Evolutionary conservation across 495 filamentous ascomycete genomes (phyloP).

Genomic region (Penicillium coprophilum): DNA sequence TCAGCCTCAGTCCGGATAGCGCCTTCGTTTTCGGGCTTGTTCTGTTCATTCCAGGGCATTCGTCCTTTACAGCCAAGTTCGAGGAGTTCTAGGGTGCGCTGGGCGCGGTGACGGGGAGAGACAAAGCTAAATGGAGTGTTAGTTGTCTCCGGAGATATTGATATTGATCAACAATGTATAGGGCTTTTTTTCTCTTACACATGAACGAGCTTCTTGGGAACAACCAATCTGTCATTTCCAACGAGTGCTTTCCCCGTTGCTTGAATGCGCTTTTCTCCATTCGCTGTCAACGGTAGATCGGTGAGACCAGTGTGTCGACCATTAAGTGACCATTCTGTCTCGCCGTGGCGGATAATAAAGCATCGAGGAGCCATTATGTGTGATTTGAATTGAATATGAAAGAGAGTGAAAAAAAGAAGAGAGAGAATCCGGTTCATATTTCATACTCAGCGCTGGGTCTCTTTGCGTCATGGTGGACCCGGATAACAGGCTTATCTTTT

Average conservation of each 20-base stretch:
- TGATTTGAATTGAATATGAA: neutral
- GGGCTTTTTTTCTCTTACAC: constrained; percentile 45
- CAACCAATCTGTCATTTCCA: constrained; percentile 81
- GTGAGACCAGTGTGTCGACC: constrained; percentile 86
- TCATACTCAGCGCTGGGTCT: neutral
- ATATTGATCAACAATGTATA: neutral
- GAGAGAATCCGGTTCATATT: constrained; percentile 3
- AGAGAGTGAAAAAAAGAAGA: neutral
- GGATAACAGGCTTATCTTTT: constrained; percentile 1
- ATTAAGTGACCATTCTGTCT: constrained; percentile 96
- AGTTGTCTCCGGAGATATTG: neutral
- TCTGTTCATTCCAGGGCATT: constrained; percentile 53
- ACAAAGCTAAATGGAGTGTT: constrained; percentile 59
- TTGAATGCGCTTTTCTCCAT: constrained; percentile 80
- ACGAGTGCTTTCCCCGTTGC: constrained; percentile 82
- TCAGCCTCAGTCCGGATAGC: constrained; percentile 50
- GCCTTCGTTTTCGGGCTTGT: constrained; percentile 38
- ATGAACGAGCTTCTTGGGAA: constrained; percentile 75
- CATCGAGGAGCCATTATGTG: constrained; percentile 68
- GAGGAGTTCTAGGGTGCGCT: constrained; percentile 83
- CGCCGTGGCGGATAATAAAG: constrained; percentile 91
- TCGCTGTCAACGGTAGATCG: constrained; percentile 81
- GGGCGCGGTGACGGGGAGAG: constrained; percentile 82
- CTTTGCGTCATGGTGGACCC: constrained; percentile 7
- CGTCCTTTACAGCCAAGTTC: constrained; percentile 54